Evolutionary conservation across 257 asterid genomes (phyloP).

Genomic region (Forsythia suspensa): DNA sequence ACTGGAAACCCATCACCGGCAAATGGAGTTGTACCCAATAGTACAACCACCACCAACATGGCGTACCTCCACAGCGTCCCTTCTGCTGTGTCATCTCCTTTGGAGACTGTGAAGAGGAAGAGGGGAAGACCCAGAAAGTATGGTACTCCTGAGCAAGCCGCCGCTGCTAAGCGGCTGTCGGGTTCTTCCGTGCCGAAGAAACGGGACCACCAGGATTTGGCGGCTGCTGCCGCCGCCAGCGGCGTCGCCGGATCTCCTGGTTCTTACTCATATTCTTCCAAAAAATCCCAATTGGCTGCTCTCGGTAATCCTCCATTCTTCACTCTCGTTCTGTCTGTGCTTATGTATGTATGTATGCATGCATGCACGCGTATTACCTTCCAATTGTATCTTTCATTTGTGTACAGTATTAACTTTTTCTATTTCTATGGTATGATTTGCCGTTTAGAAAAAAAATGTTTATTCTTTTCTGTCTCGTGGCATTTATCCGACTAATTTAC

Average conservation of each 20-base stretch:
- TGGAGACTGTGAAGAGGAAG: conserved; percentile 44
- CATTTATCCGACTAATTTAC: not conserved
- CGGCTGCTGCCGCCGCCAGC: not conserved
- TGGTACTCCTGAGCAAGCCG: conserved; percentile 49
- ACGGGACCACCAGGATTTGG: conserved; percentile 8
- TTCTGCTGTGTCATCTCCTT: conserved; percentile 29
- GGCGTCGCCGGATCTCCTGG: not conserved
- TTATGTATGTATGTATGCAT: not conserved
- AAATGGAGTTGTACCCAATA: conserved; percentile 34
- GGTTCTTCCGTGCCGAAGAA: conserved; percentile 20
- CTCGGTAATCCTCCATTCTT: not conserved
- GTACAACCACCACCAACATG: conserved; percentile 18
- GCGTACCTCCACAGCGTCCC: conserved; percentile 42
- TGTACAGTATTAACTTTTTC: not conserved
- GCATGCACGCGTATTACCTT: not conserved
- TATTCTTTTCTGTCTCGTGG: not conserved
- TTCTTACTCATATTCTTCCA: not conserved
- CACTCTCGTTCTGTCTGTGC: not conserved
- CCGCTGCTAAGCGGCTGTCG: conserved; percentile 49
- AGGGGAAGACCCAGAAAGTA: conserved; percentile 56
- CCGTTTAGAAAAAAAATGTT: not conserved
- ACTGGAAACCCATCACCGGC: not conserved
- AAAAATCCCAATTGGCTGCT: not conserved
- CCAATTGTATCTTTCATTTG: not conserved
- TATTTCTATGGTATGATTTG: not conserved